Evolutionary conservation across 805 yeast species (phyloP).

Genomic region (Priceomyces fermenticarens): DNA sequence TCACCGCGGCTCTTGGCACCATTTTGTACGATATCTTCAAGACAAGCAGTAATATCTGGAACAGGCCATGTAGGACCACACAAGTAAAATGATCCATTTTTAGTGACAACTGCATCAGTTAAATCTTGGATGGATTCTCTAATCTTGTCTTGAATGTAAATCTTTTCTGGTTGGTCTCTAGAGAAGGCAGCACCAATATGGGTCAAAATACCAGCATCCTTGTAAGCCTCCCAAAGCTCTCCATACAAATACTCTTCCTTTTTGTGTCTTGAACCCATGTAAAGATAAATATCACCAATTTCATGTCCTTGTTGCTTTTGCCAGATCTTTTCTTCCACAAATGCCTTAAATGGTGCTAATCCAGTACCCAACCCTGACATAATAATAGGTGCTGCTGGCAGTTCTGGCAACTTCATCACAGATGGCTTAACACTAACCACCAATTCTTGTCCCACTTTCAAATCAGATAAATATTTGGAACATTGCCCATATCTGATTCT

Average conservation of each 20-base stretch:
- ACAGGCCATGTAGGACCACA: slow-evolving; percentile 99
- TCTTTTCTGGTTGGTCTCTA: slow-evolving; percentile 93
- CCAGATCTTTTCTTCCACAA: slow-evolving; percentile 92
- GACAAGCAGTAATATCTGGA: slow-evolving; percentile 89
- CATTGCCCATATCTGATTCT: slow-evolving; percentile 91
- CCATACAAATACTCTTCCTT: slow-evolving; percentile 95
- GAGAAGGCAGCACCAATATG: slow-evolving; percentile 98
- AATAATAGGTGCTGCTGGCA: slow-evolving; percentile 82
- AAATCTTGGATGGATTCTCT: slow-evolving; percentile 70
- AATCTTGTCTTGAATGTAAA: slow-evolving; percentile 92
- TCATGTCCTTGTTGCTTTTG: slow-evolving; percentile 85
- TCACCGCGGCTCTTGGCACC: slow-evolving; percentile 68
- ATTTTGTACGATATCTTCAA: slow-evolving; percentile 70
- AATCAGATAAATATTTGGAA: slow-evolving; percentile 83
- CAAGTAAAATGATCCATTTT: slow-evolving; percentile 87
- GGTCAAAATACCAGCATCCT: slow-evolving; percentile 87
- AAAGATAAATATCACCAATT: slow-evolving; percentile 85
- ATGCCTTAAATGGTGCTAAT: slow-evolving; percentile 96
- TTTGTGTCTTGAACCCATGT: slow-evolving; percentile 91
- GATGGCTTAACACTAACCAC: slow-evolving; percentile 96
- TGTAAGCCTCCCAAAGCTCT: slow-evolving; percentile 95
- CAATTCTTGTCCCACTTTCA: slow-evolving; percentile 75
- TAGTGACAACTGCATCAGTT: slow-evolving; percentile 71
- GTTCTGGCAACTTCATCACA: slow-evolving; percentile 92
- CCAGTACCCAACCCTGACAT: slow-evolving; percentile 99